phyloP scores from a whole-genome alignment of 345 rosid genomes.

The Corchorus olitorius region DNA sequence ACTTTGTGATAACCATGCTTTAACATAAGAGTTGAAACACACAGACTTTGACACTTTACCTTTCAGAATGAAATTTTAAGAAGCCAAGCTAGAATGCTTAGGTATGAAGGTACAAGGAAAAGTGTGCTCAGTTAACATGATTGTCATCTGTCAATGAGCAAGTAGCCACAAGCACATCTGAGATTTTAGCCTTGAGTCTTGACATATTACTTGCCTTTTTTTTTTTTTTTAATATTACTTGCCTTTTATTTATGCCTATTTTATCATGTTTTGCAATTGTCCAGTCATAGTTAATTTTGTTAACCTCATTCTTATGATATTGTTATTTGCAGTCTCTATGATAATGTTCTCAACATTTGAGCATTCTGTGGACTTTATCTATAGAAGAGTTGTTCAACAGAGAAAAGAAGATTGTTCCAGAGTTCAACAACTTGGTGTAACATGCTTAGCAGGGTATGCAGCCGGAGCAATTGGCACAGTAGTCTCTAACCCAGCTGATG shows the following conservation, averaged over 20 bases:
- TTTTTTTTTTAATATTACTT: too few species aligned
- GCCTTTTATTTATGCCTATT: neutral
- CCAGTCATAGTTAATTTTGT: neutral
- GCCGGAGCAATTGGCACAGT: constrained; percentile 74
- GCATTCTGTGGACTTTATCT: constrained; percentile 63
- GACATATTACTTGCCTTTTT: neutral
- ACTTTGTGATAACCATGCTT: neutral
- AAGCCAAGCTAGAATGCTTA: neutral
- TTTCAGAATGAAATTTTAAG: neutral
- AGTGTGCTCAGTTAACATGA: neutral
- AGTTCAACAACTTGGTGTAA: constrained; percentile 67
- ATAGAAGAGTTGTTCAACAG: constrained; percentile 42
- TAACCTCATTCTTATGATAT: constrained; percentile 24
- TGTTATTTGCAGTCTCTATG: constrained; percentile 57
- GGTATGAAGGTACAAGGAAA: neutral
- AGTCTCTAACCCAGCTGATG: constrained; percentile 65
- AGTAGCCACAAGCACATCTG: neutral
- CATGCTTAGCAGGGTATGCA: constrained; percentile 74
- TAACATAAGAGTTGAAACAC: neutral
- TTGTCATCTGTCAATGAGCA: neutral
- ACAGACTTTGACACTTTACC: neutral
- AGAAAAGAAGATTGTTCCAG: constrained; percentile 65
- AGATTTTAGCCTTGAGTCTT: constrained; percentile 17
- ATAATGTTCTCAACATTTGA: constrained; percentile 80
- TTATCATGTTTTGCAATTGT: neutral